A percentile compares a stretch with the other conserved stretches of the same genome.
Conservation (phyloP, 164 flowering plant species). For the Pachysandra terminalis region DNA sequence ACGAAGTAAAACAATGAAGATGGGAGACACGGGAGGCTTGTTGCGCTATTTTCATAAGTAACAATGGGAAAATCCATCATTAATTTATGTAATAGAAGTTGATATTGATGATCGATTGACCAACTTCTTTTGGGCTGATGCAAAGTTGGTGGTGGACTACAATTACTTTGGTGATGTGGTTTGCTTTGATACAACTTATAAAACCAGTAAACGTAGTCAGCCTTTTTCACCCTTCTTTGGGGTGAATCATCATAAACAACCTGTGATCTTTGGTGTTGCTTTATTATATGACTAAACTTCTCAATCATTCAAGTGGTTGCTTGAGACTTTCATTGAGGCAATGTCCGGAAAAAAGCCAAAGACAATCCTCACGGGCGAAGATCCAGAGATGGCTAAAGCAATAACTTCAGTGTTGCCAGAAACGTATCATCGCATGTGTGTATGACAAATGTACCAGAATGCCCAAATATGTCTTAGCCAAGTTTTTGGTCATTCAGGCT, state of each 20-base stretch:
- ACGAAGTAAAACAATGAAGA: slow-evolving; percentile 24
- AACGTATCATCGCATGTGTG: slow-evolving; percentile 23
- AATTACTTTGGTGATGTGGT: slow-evolving; percentile 26
- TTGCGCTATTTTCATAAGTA: slow-evolving; percentile 19
- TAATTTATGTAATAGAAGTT: slow-evolving; percentile 18
- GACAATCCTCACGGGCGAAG: slow-evolving; percentile 24
- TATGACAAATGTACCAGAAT: slow-evolving; percentile 23
- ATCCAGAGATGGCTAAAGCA: slow-evolving; percentile 26
- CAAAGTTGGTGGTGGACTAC: slow-evolving; percentile 21
- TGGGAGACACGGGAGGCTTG: slow-evolving; percentile 28
- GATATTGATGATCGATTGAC: slow-evolving; percentile 23
- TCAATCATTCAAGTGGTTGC: slow-evolving; percentile 23
- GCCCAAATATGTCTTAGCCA: slow-evolving; percentile 10
- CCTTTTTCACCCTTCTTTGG: slow-evolving; percentile 24
- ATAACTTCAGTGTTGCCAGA: slow-evolving; percentile 23
- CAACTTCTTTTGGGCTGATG: slow-evolving; percentile 31
- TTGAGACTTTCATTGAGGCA: slow-evolving; percentile 17
- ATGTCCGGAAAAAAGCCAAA: slow-evolving; percentile 23
- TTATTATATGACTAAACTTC: slow-evolving; percentile 26
- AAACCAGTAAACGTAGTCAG: slow-evolving; percentile 11
- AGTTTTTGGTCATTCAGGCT: slow-evolving; percentile 3
- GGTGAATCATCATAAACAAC: slow-evolving; percentile 24
- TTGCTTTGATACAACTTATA: slow-evolving; percentile 27
- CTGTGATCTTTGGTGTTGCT: slow-evolving; percentile 24
- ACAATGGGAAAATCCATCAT: slow-evolving; percentile 16